phyloP scores from a whole-genome alignment of 345 rosid species.

The Pseudoturritis turrita region DNA sequence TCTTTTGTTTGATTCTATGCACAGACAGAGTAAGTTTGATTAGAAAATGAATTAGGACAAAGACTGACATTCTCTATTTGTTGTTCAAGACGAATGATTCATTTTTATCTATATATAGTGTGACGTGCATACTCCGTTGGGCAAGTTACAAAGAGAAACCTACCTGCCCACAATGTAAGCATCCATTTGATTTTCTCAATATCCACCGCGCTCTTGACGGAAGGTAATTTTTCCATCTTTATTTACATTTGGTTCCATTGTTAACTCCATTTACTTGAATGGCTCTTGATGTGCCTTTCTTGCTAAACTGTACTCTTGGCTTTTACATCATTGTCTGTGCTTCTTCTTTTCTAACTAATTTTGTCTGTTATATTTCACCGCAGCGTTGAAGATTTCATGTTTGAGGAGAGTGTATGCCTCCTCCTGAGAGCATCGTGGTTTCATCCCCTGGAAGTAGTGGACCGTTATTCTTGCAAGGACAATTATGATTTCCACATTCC shows the following conservation, averaged over 20 bases:
- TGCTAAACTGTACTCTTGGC: background rate
- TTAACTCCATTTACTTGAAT: background rate
- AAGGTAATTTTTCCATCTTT: constrained; percentile 39
- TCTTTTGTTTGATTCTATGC: background rate
- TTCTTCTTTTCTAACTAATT: background rate
- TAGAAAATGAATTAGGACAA: background rate
- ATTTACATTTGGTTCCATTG: background rate
- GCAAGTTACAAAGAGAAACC: constrained; percentile 63
- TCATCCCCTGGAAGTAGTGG: constrained; percentile 50
- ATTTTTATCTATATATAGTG: constrained; percentile 46
- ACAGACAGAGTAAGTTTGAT: background rate
- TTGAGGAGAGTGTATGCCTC: constrained; percentile 88
- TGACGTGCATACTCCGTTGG: constrained; percentile 88
- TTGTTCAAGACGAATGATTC: constrained; percentile 11
- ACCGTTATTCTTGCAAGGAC: constrained; percentile 42
- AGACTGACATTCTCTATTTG: background rate
- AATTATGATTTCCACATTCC: constrained; percentile 43
- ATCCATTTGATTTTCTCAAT: constrained; percentile 78
- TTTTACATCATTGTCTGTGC: background rate
- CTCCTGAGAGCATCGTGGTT: constrained; percentile 91
- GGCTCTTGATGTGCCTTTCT: background rate
- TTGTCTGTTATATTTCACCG: background rate
- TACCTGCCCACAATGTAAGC: constrained; percentile 91
- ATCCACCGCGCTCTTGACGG: constrained; percentile 88
- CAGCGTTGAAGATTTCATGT: constrained; percentile 87